phyloP scores from a whole-genome alignment of 2,329 filamentous ascomycete species.

The Colletotrichum lini region DNA sequence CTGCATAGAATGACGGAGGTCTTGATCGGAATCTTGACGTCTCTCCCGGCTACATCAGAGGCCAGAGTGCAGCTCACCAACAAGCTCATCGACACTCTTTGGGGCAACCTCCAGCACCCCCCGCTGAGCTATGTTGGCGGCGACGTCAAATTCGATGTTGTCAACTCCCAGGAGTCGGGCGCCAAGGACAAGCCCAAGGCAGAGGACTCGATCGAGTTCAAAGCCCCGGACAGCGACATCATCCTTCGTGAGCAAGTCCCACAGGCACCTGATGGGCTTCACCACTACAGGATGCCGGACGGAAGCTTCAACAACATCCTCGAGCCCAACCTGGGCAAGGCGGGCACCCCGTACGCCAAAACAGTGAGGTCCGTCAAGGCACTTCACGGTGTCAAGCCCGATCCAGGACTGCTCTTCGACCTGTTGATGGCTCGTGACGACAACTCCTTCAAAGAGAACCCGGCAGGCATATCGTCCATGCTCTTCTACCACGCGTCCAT shows the following conservation, averaged over 20 bases:
- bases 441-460: slow-evolving; percentile 71
- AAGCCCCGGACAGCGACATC: slow-evolving; percentile 55
- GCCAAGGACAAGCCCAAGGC: slow-evolving; percentile 49
- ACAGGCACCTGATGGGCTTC: slow-evolving; percentile 53
- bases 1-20: slow-evolving; percentile 53
- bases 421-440: slow-evolving; percentile 71
- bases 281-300: slow-evolving; percentile 55
- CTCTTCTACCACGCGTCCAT: slow-evolving; percentile 83
- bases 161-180: slow-evolving; percentile 31
- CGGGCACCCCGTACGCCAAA: slow-evolving; percentile 78
- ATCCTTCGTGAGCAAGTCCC: slow-evolving; percentile 55
- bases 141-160: slow-evolving; percentile 57
- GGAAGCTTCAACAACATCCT: slow-evolving; percentile 69
- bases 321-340: slow-evolving; percentile 74
- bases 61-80: slow-evolving; percentile 59
- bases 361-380: slow-evolving; percentile 71
- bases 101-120: slow-evolving; percentile 69
- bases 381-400: slow-evolving; percentile 73
- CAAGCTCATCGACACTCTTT: slow-evolving; percentile 66
- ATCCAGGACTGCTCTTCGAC: slow-evolving; percentile 76
- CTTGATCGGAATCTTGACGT: slow-evolving; percentile 56
- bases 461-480: slow-evolving; percentile 81
- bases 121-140: slow-evolving; percentile 62
- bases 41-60: slow-evolving; percentile 53
- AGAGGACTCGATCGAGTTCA: slow-evolving; percentile 56